Base-by-base conservation (phyloP, 768 basidiomycete genomes). In the Lactifluus pinguis region DNA sequence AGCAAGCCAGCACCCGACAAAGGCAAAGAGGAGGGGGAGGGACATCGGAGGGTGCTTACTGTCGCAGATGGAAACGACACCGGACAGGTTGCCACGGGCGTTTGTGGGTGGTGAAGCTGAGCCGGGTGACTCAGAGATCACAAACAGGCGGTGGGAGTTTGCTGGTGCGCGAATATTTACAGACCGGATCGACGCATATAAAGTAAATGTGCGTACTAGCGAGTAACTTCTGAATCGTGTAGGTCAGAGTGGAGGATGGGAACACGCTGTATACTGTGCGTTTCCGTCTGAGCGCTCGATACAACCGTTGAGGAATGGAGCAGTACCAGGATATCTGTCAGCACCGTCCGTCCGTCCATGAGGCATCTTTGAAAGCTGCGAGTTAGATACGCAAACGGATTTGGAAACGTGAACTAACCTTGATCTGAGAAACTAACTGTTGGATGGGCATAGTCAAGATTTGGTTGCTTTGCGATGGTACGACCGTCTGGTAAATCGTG, bases 1-100 rank as follows among this genome's bases (percentile, higher is more conserved):
- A 39, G 52, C 47, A 54, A 53, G 32, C 49, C 9, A 14, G 44
- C 30, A 10, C 36, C 9, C 30, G 19, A 32, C 29, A 8, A 6
- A 6, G 38, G 7, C 19, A 25, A 25, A 25, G 25, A 25, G 25
- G 25, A 25, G 25, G 25, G 25, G 25, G 65, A 15, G 49, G 32
- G n/a, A 25, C 39, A 14, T 21, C 14, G 14, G 51, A 39, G 34
- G 4, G 76, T 83, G 61, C 61, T 53, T 67, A 92, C 90, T 83
- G 68, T 92, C 90, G 25, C 89, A 87, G 60, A 87, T 80, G 14
- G 90, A 91, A 10, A 91, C 85, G n/a, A 92, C 80, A 14, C 90
- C 90, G 8, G 79, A 83, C 7, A 88, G 76, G 65, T 79, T 80
- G 47, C 79, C 78, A 58, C 73, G 67, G 47, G 80, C 69, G 25